phyloP scores from a whole-genome alignment of 306 rosid genomes.

The Glycine latifolia region DNA sequence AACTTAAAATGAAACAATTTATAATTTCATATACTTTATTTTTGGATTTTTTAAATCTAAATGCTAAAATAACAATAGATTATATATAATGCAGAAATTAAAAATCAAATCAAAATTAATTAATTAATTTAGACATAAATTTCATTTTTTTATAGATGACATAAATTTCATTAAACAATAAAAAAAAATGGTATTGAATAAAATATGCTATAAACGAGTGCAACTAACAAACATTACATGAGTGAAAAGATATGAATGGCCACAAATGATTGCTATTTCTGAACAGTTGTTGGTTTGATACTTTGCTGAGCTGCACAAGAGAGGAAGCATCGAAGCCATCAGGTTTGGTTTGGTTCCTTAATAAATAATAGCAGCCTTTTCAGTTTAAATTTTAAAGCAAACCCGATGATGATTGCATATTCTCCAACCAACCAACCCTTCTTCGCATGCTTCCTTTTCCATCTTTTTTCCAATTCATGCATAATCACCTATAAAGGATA shows the following conservation, averaged over 20 bases:
- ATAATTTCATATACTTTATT: too few species aligned
- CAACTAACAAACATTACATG: not conserved
- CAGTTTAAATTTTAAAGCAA: slow-evolving; percentile 49
- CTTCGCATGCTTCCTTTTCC: slow-evolving; percentile 66
- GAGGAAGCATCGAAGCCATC: slow-evolving; percentile 45
- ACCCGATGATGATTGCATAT: slow-evolving; percentile 50
- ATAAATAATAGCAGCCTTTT: slow-evolving; percentile 46
- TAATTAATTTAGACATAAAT: too few species aligned
- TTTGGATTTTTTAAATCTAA: too few species aligned
- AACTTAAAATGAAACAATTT: too few species aligned
- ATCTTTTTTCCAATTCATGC: slow-evolving; percentile 20
- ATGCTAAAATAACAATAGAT: too few species aligned
- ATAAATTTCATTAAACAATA: too few species aligned
- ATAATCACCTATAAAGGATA: slow-evolving; percentile 20
- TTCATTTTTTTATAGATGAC: too few species aligned
- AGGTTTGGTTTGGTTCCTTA: slow-evolving; percentile 1
- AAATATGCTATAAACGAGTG: not conserved
- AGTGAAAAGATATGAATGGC: not conserved
- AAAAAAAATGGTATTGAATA: not conserved
- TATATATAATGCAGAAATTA: too few species aligned
- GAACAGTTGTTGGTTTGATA: slow-evolving; percentile 33
- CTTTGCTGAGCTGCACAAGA: slow-evolving; percentile 47
- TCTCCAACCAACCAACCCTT: slow-evolving; percentile 33
- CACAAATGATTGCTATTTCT: slow-evolving; percentile 31
- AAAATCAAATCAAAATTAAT: too few species aligned